phyloP scores from a whole-genome alignment of 345 rosid species.

The Aethionema arabicum region DNA sequence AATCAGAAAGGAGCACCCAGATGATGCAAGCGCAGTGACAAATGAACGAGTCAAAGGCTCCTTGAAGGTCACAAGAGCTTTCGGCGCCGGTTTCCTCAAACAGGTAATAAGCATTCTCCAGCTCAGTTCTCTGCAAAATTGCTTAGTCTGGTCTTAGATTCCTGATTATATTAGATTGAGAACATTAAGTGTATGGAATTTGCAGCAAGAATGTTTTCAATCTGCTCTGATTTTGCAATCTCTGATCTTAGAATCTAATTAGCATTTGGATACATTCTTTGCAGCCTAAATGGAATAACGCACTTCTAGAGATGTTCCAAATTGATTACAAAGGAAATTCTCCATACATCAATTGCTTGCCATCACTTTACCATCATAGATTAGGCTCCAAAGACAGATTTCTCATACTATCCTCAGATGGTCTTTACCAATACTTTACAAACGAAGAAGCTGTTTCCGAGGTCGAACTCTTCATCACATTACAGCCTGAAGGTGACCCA shows the following conservation, averaged over 20 bases:
- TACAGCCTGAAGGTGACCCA: constrained; percentile 98
- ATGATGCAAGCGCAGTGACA: constrained; percentile 65
- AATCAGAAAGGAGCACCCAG: constrained; percentile 75
- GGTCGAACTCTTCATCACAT: constrained; percentile 75
- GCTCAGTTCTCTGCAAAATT: background rate
- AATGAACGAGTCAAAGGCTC: constrained; percentile 95
- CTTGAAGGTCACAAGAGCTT: constrained; percentile 94
- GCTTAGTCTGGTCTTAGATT: background rate
- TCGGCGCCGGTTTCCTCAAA: constrained; percentile 96
- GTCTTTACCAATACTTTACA: constrained; percentile 90
- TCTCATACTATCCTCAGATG: constrained; percentile 83
- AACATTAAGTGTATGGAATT: background rate
- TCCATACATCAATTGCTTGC: constrained; percentile 75
- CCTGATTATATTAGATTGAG: background rate
- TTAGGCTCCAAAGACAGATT: constrained; percentile 79
- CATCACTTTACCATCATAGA: constrained; percentile 87
- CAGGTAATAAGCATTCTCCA: constrained; percentile 49
- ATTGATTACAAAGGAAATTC: constrained; percentile 80
- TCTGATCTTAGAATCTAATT: background rate
- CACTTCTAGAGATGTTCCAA: constrained; percentile 88
- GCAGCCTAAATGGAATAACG: constrained; percentile 96
- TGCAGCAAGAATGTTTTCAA: background rate
- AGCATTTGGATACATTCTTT: constrained; percentile 17
- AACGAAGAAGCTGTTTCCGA: constrained; percentile 91
- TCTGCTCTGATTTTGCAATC: background rate